Conservation (phyloP, 441 rosid genomes). For the Aleurites moluccanus region DNA sequence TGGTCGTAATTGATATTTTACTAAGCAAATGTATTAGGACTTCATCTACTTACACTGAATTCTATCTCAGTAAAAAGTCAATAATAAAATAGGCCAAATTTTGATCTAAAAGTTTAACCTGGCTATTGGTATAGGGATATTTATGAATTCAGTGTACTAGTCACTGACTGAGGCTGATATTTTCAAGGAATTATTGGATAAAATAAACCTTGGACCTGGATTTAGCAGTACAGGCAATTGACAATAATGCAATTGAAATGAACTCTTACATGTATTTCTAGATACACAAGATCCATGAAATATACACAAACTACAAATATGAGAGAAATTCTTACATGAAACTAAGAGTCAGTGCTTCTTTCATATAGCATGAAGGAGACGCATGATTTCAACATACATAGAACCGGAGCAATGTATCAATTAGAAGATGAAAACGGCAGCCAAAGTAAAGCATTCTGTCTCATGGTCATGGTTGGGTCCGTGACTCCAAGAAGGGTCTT, state of each 20-base stretch:
- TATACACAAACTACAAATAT: background rate
- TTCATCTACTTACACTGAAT: too few relatives aligned
- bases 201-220: too few relatives aligned
- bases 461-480: slow-evolving; percentile 36
- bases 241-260: background rate
- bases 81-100: too few relatives aligned
- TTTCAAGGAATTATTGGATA: too few relatives aligned
- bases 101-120: too few relatives aligned
- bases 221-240: too few relatives aligned
- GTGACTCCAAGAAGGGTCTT: slow-evolving; percentile 65
- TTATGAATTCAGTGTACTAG: too few relatives aligned
- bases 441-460: slow-evolving; percentile 8
- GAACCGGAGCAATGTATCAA: background rate
- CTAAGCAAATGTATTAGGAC: too few relatives aligned
- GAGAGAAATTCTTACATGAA: background rate
- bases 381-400: background rate
- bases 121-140: too few relatives aligned
- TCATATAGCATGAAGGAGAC: background rate
- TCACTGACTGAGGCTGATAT: too few relatives aligned
- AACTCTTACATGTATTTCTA: background rate
- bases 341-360: background rate
- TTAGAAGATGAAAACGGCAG: background rate
- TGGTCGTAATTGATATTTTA: too few relatives aligned
- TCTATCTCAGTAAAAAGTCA: too few relatives aligned
- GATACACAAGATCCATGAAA: background rate